Conservation (phyloP, 768 basidiomycete genomes). For the Pulveroboletus ravenelii region DNA sequence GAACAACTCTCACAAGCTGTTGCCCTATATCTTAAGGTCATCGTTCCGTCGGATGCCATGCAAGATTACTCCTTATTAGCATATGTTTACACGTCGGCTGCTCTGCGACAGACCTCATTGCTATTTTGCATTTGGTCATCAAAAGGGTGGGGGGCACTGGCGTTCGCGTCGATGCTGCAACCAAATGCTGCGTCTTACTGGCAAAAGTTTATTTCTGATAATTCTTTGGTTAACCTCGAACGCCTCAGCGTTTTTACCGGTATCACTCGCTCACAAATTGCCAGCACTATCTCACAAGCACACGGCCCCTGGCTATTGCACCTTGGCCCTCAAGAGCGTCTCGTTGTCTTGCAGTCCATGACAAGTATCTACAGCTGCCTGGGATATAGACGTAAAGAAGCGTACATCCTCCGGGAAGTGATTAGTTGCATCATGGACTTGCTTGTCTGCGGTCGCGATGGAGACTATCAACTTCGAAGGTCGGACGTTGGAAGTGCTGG, state of each 20-base stretch:
- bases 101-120: conserved; percentile 70
- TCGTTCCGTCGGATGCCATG: conserved; percentile 47
- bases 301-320: conserved; percentile 88
- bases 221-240: conserved; percentile 51
- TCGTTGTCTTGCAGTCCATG: conserved; percentile 62
- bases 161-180: conserved; percentile 71
- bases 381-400: conserved; percentile 86
- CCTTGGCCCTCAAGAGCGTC: conserved; percentile 70
- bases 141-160: conserved; percentile 83
- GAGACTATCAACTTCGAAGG: conserved; percentile 49
- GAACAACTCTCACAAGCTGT: conserved; percentile 69
- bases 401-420: conserved; percentile 79
- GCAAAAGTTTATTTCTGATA: conserved; percentile 52
- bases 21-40: conserved; percentile 54
- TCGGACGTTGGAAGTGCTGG: conserved; percentile 35
- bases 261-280: conserved; percentile 65
- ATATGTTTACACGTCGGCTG: conserved; percentile 59
- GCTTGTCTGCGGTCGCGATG: conserved; percentile 79
- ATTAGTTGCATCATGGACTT: conserved; percentile 81
- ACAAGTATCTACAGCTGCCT: conserved; percentile 76
- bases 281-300: conserved; percentile 58
- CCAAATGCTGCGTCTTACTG: conserved; percentile 55
- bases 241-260: conserved; percentile 65
- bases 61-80: conserved; percentile 59
- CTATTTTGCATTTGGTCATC: conserved; percentile 78